Conservation (phyloP, 2,329 filamentous ascomycete species). For the Penicillium sp. region DNA sequence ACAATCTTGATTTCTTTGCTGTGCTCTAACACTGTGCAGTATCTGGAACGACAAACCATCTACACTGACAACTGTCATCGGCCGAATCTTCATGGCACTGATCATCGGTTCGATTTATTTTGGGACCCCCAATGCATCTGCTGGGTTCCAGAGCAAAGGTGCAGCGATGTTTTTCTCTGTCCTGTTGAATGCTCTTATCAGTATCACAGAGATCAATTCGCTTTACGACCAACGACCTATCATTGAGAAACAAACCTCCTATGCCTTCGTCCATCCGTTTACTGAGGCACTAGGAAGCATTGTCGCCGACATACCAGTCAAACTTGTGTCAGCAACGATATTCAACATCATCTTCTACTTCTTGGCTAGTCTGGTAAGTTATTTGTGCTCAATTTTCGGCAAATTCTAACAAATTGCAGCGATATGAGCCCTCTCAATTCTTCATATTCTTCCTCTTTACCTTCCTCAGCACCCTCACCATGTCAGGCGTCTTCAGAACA, state of each 20-base stretch:
- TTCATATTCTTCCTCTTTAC: conserved; percentile 66
- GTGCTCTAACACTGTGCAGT: conserved; percentile 36
- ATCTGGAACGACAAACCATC: conserved; percentile 74
- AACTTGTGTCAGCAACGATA: conserved; percentile 67
- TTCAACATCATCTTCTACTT: conserved; percentile 88
- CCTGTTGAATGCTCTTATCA: conserved; percentile 62
- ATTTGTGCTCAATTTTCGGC: background rate
- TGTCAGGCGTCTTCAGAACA: conserved; percentile 61
- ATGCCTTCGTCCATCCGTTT: conserved; percentile 87
- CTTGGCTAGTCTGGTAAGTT: conserved; percentile 67
- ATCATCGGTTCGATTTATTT: conserved; percentile 65
- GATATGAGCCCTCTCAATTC: conserved; percentile 49
- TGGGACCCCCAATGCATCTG: conserved; percentile 60
- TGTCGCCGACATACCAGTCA: conserved; percentile 83
- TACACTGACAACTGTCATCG: conserved; percentile 65
- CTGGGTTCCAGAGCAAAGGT: conserved; percentile 75
- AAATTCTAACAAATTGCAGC: conserved; percentile 24
- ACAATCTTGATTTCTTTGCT: background rate
- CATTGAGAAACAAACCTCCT: conserved; percentile 85
- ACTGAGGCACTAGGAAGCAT: conserved; percentile 84
- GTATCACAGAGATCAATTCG: conserved; percentile 75
- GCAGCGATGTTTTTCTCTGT: conserved; percentile 84
- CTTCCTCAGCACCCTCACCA: conserved; percentile 58
- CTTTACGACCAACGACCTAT: conserved; percentile 89
- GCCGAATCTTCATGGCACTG: conserved; percentile 72